phyloP scores from a whole-genome alignment of 2,329 filamentous ascomycete genomes.

The Aspergillus japonicus region DNA sequence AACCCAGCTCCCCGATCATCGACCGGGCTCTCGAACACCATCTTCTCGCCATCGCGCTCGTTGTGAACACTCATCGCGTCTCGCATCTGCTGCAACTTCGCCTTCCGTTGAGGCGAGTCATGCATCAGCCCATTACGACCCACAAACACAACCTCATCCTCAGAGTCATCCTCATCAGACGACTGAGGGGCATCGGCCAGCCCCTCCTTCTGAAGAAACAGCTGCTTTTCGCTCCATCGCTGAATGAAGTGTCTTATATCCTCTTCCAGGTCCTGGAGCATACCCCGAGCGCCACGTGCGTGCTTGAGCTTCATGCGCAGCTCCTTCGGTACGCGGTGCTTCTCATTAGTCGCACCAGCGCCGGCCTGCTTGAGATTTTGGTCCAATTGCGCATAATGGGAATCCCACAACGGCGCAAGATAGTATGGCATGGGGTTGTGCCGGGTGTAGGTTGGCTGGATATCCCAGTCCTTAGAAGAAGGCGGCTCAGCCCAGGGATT shows the following conservation, averaged over 20 bases:
- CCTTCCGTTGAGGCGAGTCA: constrained; percentile 56
- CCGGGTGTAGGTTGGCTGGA: constrained; percentile 76
- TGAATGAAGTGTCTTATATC: constrained; percentile 75
- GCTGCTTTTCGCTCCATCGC: constrained; percentile 57
- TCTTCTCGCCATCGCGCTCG: constrained; percentile 58
- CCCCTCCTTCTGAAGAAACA: constrained; percentile 47
- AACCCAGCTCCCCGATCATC: constrained; percentile 77
- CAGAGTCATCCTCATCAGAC: constrained; percentile 52
- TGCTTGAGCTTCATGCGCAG: constrained; percentile 79
- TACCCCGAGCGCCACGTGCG: constrained; percentile 70
- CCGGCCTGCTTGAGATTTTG: constrained; percentile 41
- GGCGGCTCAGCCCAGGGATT: constrained; percentile 87
- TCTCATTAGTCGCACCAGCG: constrained; percentile 33
- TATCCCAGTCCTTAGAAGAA: constrained; percentile 75
- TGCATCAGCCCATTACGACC: constrained; percentile 66
- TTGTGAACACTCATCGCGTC: constrained; percentile 28
- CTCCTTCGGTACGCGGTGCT: constrained; percentile 68
- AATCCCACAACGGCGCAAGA: constrained; percentile 82
- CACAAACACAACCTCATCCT: constrained; percentile 91
- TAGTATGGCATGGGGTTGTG: constrained; percentile 78
- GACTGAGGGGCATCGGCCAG: constrained; percentile 44
- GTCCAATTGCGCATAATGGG: constrained; percentile 48
- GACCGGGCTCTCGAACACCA: constrained; percentile 78
- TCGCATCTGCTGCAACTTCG: constrained; percentile 50
- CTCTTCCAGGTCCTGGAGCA: constrained; percentile 81